phyloP scores from a whole-genome alignment of 1,284 basidiomycete species.

The Tilletia setariae region DNA sequence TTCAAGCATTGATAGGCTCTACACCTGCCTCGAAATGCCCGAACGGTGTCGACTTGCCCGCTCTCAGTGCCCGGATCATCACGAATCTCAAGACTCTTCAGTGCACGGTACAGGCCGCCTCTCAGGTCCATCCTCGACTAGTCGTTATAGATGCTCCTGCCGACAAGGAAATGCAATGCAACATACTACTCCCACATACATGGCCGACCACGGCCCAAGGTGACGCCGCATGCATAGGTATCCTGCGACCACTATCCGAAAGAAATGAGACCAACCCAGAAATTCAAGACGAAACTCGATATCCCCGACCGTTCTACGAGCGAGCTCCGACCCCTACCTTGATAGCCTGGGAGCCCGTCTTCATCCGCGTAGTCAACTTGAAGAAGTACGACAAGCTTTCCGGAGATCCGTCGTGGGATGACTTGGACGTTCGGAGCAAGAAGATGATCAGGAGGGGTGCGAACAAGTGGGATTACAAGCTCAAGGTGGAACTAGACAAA shows the following conservation, averaged over 20 bases:
- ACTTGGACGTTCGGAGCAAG: neutral
- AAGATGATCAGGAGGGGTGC: neutral
- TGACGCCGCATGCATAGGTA: neutral
- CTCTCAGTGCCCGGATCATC: neutral
- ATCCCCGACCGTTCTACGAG: constrained; percentile 10
- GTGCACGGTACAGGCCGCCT: neutral
- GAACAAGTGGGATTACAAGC: neutral
- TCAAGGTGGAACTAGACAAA: neutral
- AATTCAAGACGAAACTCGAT: too few relatives aligned
- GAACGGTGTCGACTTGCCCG: neutral
- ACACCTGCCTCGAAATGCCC: neutral
- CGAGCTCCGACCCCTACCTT: neutral
- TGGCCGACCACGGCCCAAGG: neutral
- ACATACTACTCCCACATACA: neutral
- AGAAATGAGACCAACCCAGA: neutral
- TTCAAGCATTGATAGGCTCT: neutral
- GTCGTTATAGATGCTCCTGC: neutral
- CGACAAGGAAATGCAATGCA: neutral
- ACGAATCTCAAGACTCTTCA: neutral
- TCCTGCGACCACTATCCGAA: neutral
- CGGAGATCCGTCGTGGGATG: neutral
- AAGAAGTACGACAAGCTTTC: neutral
- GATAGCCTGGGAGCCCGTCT: neutral
- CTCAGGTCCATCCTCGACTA: neutral
- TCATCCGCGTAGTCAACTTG: neutral